Percentiles rank a stretch among this genome's conserved stretches.
These are phyloP conservation scores for Phytophthora multivora DNA, from an alignment of 352 stramenopile genomes.

Conservation along the genomic window DNA sequence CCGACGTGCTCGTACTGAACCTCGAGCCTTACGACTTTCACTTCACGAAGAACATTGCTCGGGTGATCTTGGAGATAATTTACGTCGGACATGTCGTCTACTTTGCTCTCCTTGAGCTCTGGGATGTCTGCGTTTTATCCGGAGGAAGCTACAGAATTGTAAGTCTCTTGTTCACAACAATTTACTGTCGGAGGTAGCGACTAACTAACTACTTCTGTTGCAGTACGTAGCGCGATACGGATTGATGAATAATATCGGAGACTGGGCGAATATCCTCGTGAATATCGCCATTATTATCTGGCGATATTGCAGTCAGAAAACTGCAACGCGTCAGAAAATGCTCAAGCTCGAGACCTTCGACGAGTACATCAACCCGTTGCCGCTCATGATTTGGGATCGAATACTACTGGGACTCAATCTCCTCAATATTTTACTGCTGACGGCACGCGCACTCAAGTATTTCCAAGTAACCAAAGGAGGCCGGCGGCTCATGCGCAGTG, in stretches of 20 bases:
- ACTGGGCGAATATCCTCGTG: constrained; percentile 68
- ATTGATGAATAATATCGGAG: constrained; percentile 65
- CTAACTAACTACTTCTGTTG: neutral
- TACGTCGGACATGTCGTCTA: constrained; percentile 61
- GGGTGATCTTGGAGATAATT: constrained; percentile 47
- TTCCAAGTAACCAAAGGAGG: constrained; percentile 75
- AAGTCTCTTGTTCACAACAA: constrained; percentile 6
- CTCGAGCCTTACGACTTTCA: constrained; percentile 75
- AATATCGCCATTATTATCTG: constrained; percentile 63
- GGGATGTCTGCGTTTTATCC: constrained; percentile 69
- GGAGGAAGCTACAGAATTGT: constrained; percentile 51
- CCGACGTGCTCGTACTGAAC: constrained; percentile 58
- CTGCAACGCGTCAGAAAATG: constrained; percentile 37
- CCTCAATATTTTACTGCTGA: constrained; percentile 71
- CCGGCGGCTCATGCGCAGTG: constrained; percentile 63
- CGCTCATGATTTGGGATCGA: constrained; percentile 63
- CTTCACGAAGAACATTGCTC: constrained; percentile 48
- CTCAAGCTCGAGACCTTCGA: constrained; percentile 61
- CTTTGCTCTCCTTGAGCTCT: constrained; percentile 65
- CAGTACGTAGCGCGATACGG: constrained; percentile 73
- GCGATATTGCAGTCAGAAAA: constrained; percentile 60
- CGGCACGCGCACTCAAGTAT: constrained; percentile 65
- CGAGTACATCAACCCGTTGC: constrained; percentile 56
- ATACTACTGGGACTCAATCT: constrained; percentile 69
- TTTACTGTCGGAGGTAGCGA: neutral